Evolutionary conservation across 164 flowering plant genomes (phyloP), one percentile per base, ranked within the genome.

Genomic region (Kalanchoe fedtschenkoi): DNA sequence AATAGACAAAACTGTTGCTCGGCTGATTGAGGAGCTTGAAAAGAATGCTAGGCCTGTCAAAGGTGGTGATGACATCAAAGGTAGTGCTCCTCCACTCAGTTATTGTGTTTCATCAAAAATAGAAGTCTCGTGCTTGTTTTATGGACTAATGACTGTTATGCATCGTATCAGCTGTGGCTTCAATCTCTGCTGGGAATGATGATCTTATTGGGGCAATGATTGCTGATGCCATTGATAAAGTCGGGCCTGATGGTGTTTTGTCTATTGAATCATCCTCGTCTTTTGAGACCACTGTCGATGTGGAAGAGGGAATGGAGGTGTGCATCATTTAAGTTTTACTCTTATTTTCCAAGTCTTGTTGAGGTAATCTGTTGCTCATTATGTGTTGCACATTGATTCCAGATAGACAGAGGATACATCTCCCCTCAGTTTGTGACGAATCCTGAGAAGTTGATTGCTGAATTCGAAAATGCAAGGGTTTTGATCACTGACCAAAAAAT

Each of bases 271-370:
- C 98, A 37, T 93, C 98, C 34, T 88, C 98, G 11, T 93, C 98
- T 14, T 93, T 90, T 66, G 98, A 93, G 81, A 93, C 98, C 24
- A 88, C 95, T 15, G 96, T 93, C 62, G 97, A 88, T 30, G 97
- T 93, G 14, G 98, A 89, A 78, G 98, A 93, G 68, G 98, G 98
- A 74, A 93, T 83, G 92, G 97, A 90, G 97, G 97, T 90, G 3
- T 62, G 87, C 63, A 53, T 15, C 44, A 6, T 28, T 66, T 22
- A 24, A 5, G 51, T 17, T 32, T 34, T 14, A 30, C 22, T 60
- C 32, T 24, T 32, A 8, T 6, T 13, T 54, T 13, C 38, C 22
- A 11, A 29, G 35, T 30, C 33, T 30, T 56, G 35, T 14, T 56
- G 16, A 29, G 2, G 19, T 56, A 8, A 6, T 30, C 9, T 56